Evolutionary conservation across 768 basidiomycete species (phyloP).

Genomic region (Holtermannia corniformis): DNA sequence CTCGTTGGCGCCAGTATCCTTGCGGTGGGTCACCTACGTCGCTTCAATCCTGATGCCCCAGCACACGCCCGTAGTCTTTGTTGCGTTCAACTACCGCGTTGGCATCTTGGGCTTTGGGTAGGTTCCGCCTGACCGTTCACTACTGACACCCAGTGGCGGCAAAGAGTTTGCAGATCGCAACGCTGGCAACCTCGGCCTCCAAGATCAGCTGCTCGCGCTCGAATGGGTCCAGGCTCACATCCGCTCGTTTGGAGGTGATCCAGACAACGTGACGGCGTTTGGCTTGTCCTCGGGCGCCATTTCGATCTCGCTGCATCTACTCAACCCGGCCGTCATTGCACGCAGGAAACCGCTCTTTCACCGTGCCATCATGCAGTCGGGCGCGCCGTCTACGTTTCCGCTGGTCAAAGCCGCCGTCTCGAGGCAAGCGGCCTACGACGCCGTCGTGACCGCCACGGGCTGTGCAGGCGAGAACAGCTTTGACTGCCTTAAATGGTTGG

Average conservation of each 20-base stretch:
- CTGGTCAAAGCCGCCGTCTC: constrained; percentile 15
- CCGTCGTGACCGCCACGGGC: constrained; percentile 15
- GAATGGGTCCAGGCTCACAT: constrained; percentile 60
- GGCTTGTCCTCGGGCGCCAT: constrained; percentile 56
- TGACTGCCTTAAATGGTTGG: constrained; percentile 25
- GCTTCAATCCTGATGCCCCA: not conserved
- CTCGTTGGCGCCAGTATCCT: constrained; percentile 19
- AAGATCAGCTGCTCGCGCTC: constrained; percentile 55
- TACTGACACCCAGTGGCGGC: constrained; percentile 14
- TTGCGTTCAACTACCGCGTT: constrained; percentile 50
- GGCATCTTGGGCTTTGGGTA: constrained; percentile 47
- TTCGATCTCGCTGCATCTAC: constrained; percentile 45
- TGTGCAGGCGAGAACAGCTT: constrained; percentile 18
- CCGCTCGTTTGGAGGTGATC: constrained; percentile 55
- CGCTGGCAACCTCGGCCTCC: constrained; percentile 49
- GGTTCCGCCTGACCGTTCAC: constrained; percentile 1
- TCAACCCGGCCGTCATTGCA: constrained; percentile 16
- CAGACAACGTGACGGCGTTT: constrained; percentile 47
- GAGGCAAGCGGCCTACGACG: constrained; percentile 29
- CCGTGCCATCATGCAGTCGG: constrained; percentile 27
- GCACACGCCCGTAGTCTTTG: constrained; percentile 49
- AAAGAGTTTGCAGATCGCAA: constrained; percentile 22
- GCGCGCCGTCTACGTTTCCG: constrained; percentile 18
- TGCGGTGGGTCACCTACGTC: constrained; percentile 6
- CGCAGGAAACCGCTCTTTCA: constrained; percentile 2